Evolutionary conservation across 805 yeast genomes (phyloP).

Genomic region (Candida schatavii): DNA sequence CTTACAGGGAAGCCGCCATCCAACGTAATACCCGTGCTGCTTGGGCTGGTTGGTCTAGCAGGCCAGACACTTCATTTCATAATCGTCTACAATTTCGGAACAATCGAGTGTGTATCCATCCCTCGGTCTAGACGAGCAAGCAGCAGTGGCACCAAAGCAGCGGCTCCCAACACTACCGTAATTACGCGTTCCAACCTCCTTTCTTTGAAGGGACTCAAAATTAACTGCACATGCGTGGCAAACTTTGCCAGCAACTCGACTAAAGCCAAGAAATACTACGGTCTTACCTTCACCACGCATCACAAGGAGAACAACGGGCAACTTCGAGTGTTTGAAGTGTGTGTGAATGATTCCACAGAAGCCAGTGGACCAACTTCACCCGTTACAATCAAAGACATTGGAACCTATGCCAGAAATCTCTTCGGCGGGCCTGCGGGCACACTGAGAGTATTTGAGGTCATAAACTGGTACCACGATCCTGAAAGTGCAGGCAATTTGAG

Average conservation of each 20-base stretch:
- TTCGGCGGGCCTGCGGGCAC: slow-evolving; percentile 10
- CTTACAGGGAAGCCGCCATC: not conserved
- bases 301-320: slow-evolving; percentile 9
- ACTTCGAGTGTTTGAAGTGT: slow-evolving; percentile 13
- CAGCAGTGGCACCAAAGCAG: not conserved
- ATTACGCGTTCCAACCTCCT: slow-evolving; percentile 6
- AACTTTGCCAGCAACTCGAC: slow-evolving; percentile 13
- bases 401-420: slow-evolving; percentile 14
- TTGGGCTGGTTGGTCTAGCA: not conserved
- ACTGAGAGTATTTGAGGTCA: slow-evolving; percentile 9
- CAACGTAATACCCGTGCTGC: not conserved
- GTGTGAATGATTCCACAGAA: not conserved
- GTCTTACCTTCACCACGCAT: slow-evolving; percentile 14
- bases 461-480: slow-evolving; percentile 14
- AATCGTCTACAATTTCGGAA: slow-evolving; percentile 10
- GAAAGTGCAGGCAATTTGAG: not conserved
- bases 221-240: slow-evolving; percentile 9
- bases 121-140: slow-evolving; percentile 6
- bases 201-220: slow-evolving; percentile 1
- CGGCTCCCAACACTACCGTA: not conserved
- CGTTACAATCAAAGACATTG: slow-evolving; percentile 13
- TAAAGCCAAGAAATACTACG: slow-evolving; percentile 10
- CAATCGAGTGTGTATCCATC: slow-evolving; percentile 10
- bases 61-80: slow-evolving; percentile 5
- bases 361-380: slow-evolving; percentile 2